These are phyloP conservation scores for Porphyrellus cyaneotinctus DNA, from an alignment of 768 basidiomycete species.

Conservation along the genomic window DNA sequence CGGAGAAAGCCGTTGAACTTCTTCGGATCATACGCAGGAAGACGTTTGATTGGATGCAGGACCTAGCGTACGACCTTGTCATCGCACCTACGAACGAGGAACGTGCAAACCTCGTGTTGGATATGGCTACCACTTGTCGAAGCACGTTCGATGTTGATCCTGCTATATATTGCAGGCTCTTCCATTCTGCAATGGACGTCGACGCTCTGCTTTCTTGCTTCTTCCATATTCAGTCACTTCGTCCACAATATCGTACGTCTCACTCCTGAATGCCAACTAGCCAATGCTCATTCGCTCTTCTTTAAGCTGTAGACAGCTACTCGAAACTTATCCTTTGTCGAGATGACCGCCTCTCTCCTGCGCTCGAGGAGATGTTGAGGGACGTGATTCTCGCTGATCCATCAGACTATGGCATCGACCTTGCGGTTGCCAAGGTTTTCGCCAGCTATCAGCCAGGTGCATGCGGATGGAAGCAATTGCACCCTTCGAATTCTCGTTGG, in stretches of 20 bases:
- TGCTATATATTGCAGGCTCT: too few relatives aligned
- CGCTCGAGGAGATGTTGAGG: slow-evolving; percentile 11
- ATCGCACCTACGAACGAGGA: not conserved
- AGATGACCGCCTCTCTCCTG: slow-evolving; percentile 21
- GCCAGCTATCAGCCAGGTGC: slow-evolving; percentile 3
- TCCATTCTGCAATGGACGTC: too few relatives aligned
- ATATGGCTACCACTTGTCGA: not conserved
- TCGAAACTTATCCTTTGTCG: slow-evolving; percentile 9
- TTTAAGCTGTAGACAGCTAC: not conserved
- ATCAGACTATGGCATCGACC: slow-evolving; percentile 9
- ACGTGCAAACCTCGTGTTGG: not conserved
- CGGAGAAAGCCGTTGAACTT: not conserved
- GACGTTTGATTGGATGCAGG: not conserved
- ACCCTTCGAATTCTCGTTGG: slow-evolving; percentile 11
- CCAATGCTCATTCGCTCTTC: not conserved
- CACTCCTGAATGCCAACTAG: not conserved
- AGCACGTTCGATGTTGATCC: not conserved
- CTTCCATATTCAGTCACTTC: slow-evolving; percentile 19
- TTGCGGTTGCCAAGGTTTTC: slow-evolving; percentile 8
- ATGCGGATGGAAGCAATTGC: slow-evolving; percentile 7
- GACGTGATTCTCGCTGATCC: not conserved
- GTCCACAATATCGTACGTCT: not conserved
- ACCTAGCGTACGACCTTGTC: not conserved
- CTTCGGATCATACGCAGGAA: not conserved
- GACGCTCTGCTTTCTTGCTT: slow-evolving; percentile 18